Evolutionary conservation across 768 basidiomycete species (phyloP).

Genomic region (Trametes cubensis): DNA sequence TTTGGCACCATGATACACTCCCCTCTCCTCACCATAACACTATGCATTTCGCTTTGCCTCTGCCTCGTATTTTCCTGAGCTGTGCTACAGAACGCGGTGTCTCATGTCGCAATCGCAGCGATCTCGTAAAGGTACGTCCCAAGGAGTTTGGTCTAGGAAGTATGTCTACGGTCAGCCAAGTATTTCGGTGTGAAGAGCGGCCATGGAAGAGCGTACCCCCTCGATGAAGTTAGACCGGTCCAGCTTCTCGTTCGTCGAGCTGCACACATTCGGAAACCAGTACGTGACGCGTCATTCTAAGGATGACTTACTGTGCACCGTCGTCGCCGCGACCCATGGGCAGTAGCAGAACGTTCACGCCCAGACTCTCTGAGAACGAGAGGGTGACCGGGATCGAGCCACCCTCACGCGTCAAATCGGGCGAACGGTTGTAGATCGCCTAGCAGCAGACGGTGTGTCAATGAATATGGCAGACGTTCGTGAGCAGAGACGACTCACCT

Average conservation of each 20-base stretch:
- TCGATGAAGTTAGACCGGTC: slow-evolving; percentile 88
- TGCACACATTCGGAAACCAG: slow-evolving; percentile 30
- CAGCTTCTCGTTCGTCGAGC: slow-evolving; percentile 94
- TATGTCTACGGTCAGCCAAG: background rate
- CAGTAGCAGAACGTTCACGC: slow-evolving; percentile 84
- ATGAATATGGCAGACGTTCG: background rate
- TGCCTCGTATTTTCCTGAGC: too few species aligned
- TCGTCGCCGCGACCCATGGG: slow-evolving; percentile 96
- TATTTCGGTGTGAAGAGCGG: background rate
- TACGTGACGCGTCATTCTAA: background rate
- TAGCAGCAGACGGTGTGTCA: slow-evolving; percentile 19
- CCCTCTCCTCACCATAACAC: too few species aligned
- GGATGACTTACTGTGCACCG: slow-evolving; percentile 76
- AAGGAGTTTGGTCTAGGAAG: slow-evolving; percentile 64
- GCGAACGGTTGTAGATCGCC: slow-evolving; percentile 68
- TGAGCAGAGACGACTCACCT: slow-evolving; percentile 43
- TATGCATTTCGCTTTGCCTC: too few species aligned
- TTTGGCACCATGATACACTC: too few species aligned
- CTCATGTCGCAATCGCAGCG: slow-evolving; percentile 1
- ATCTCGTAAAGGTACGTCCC: slow-evolving; percentile 84
- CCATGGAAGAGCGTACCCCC: slow-evolving; percentile 52
- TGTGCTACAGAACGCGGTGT: too few species aligned
- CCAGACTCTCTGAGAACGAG: slow-evolving; percentile 87
- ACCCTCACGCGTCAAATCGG: slow-evolving; percentile 88
- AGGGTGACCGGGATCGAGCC: slow-evolving; percentile 94